Percentiles rank a stretch among this genome's conserved stretches.
Conservation (phyloP, 2,329 filamentous ascomycete genomes). For the Domatiomyces catenatus region DNA sequence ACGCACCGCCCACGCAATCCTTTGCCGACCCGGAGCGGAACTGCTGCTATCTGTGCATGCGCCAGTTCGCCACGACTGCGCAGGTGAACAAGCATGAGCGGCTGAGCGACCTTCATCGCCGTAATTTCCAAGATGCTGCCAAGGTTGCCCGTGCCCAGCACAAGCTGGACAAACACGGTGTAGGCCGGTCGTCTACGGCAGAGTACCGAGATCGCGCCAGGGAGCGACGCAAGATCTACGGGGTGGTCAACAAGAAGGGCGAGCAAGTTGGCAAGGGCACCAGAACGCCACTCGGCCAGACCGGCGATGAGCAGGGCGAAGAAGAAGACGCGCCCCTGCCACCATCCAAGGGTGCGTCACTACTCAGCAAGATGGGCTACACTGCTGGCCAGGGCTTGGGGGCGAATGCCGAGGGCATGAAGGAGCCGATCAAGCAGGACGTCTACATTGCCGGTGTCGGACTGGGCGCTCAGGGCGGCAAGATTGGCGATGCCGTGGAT, state of each 20-base stretch:
- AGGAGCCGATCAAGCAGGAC: constrained; percentile 32
- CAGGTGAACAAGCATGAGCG: constrained; percentile 46
- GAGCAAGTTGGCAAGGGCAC: constrained; percentile 9
- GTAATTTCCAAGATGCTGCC: constrained; percentile 38
- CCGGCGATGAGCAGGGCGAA: constrained; percentile 2
- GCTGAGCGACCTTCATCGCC: constrained; percentile 41
- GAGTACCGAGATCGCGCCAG: constrained; percentile 34
- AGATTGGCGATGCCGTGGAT: constrained; percentile 33
- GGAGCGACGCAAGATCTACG: constrained; percentile 32
- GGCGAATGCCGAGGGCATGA: constrained; percentile 32
- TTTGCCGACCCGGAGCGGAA: constrained; percentile 44
- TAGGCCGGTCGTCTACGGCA: constrained; percentile 14
- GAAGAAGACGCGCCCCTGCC: constrained; percentile 13
- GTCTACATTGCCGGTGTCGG: constrained; percentile 36
- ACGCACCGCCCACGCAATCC: constrained; percentile 35
- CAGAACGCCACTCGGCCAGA: constrained; percentile 3
- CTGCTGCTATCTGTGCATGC: constrained; percentile 48
- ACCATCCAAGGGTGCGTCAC: constrained; percentile 35
- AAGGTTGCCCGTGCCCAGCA: constrained; percentile 27
- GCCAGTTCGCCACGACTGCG: constrained; percentile 39
- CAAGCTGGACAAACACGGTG: constrained; percentile 30
- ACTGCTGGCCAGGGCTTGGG: constrained; percentile 32
- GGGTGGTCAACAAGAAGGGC: constrained; percentile 20
- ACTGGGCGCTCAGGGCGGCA: constrained; percentile 33
- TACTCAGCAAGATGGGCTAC: constrained; percentile 38